Conservation (phyloP, 2,329 filamentous ascomycete species). For the Alternaria brassicae region DNA sequence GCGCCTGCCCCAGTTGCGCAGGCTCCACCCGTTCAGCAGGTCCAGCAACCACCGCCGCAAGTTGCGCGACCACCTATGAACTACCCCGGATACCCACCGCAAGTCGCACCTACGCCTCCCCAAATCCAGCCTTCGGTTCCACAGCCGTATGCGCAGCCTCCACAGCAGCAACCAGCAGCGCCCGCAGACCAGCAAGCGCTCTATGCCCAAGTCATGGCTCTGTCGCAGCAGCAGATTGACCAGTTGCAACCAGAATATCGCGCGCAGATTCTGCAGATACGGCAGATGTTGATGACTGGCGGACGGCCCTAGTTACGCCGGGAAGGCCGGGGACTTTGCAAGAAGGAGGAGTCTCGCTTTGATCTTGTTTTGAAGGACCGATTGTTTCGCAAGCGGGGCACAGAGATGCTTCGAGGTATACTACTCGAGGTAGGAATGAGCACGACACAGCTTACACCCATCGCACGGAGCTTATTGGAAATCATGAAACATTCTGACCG, state of each 20-base stretch:
- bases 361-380: background rate
- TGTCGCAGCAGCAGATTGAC: conserved; percentile 82
- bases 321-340: background rate
- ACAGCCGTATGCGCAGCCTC: conserved; percentile 56
- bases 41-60: conserved; percentile 45
- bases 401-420: conserved; percentile 1
- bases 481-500: background rate
- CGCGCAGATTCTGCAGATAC: conserved; percentile 78
- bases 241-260: conserved; percentile 76
- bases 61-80: conserved; percentile 40
- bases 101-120: conserved; percentile 61
- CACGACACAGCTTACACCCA: conserved; percentile 6
- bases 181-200: conserved; percentile 67
- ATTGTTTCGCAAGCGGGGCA: background rate
- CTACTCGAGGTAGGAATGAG: background rate
- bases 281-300: conserved; percentile 64
- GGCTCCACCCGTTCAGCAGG: conserved; percentile 50
- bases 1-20: conserved; percentile 43
- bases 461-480: background rate
- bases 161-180: conserved; percentile 34
- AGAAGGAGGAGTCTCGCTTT: background rate
- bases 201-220: conserved; percentile 79
- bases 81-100: conserved; percentile 52
- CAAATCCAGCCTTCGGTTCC: conserved; percentile 45
- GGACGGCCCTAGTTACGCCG: conserved; percentile 18